Base-by-base conservation (phyloP, 1,284 basidiomycete genomes). In the Malassezia brasiliensis region DNA sequence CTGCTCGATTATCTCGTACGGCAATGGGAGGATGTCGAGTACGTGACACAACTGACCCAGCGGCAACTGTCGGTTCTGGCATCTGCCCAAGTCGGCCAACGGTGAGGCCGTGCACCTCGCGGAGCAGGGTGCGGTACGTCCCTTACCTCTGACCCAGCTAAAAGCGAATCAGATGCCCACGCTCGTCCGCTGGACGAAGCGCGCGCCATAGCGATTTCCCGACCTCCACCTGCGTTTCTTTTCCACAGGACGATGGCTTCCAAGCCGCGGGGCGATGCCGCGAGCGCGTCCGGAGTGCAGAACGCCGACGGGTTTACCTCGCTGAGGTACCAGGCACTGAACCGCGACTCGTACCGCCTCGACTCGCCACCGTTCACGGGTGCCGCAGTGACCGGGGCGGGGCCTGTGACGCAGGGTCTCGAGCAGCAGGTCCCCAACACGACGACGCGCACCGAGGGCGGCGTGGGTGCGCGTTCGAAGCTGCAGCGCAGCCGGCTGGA, bases 331-430 rank as follows among this genome's bases (percentile, higher is more conserved):
- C 64, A 68, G 20, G 68, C 72, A 15, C 65, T 74, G 4, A 67
- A 61, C 25, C 64, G 65, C 1, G 64, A 74, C 31, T 73, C 70
- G 55, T 74, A 72, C 52, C 65, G 67, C 35, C 66, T 74, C 19
- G 72, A 74, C 55, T 67, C 64, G 44, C 72, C 72, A 22, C 72
- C 72, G 6, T 74, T 74, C 53, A 74, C 69, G 0, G 72, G 72
- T 32, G 61, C 68, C 8, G 66, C 69, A 7, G 64, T 67, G 14
- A 62, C 64, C 34, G 64, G 61, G 20, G 62, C 58, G 19, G 63
- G 63, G 6, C 67, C 66, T 7, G 63, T 64, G 54, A 64, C 58
- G 59, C 56, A 39, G 61, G 64, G 53, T 12, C 40, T 63, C 7
- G 45, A 32, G 20, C 31, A 32, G 31, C 45, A 30, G 17, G 53